These are phyloP conservation scores for Neoascochyta sp. DNA, from an alignment of 2,329 filamentous ascomycete species.

Conservation along the genomic window DNA sequence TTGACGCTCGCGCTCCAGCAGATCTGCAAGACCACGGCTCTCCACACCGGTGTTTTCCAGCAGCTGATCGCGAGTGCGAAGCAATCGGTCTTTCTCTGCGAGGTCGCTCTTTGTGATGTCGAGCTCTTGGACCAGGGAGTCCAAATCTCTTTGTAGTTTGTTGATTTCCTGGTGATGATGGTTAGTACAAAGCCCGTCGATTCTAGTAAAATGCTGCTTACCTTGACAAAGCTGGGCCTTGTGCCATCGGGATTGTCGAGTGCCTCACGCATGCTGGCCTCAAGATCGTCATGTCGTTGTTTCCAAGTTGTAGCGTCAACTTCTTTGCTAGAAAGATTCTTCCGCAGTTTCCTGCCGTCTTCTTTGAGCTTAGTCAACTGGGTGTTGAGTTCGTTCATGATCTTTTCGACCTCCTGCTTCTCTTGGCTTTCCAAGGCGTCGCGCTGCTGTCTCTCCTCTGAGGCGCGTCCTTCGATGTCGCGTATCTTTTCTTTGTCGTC, in stretches of 20 bases:
- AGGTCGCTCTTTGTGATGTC: conserved; percentile 72
- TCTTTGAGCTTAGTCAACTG: conserved; percentile 81
- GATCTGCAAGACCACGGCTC: conserved; percentile 74
- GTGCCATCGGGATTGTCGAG: conserved; percentile 86
- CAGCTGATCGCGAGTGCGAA: conserved; percentile 83
- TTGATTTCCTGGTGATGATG: conserved; percentile 62
- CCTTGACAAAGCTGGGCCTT: conserved; percentile 77
- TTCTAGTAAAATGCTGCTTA: conserved; percentile 31
- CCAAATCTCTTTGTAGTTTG: conserved; percentile 83
- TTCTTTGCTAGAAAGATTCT: conserved; percentile 77
- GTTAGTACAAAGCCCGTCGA: conserved; percentile 15
- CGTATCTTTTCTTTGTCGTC: conserved; percentile 71
- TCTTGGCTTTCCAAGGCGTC: conserved; percentile 83
- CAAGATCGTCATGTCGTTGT: conserved; percentile 82
- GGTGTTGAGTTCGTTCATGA: conserved; percentile 86
- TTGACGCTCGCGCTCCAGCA: conserved; percentile 86
- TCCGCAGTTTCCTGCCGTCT: conserved; percentile 75
- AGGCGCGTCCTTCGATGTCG: conserved; percentile 60
- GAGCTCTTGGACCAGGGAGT: conserved; percentile 77
- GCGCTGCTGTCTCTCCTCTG: conserved; percentile 77
- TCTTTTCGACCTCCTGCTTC: conserved; percentile 91
- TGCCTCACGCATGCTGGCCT: conserved; percentile 80
- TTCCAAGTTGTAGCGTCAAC: conserved; percentile 89
- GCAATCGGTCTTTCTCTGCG: conserved; percentile 84
- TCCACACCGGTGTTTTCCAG: conserved; percentile 88